Evolutionary conservation across 75 land plant genomes (phyloP).

Genomic region (Adiantum capillusveneris): DNA sequence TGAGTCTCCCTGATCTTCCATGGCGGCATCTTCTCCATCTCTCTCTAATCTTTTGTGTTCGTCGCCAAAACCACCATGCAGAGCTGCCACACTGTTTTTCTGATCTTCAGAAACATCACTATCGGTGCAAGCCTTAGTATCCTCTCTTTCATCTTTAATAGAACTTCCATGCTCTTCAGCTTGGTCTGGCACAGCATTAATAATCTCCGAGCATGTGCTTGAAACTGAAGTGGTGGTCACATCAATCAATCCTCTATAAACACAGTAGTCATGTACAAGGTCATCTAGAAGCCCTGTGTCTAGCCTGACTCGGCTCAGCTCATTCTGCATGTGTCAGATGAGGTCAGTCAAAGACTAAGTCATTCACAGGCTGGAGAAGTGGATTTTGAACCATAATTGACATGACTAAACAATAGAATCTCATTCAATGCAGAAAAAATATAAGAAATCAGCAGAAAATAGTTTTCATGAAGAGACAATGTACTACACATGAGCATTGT

Average conservation of each 20-base stretch:
- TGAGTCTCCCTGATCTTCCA: slow-evolving; percentile 3
- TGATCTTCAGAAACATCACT: background rate
- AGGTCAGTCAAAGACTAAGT: no score
- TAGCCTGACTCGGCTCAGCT: slow-evolving; percentile 77
- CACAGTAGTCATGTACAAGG: slow-evolving; percentile 86
- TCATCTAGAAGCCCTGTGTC: slow-evolving; percentile 66
- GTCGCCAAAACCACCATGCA: no score
- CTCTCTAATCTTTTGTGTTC: background rate
- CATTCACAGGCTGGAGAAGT: no score
- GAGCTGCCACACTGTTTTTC: background rate
- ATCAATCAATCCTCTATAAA: slow-evolving; percentile 88
- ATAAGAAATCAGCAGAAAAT: no score
- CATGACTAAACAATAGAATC: no score
- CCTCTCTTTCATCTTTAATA: background rate
- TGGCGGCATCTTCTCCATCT: background rate
- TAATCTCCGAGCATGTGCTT: background rate
- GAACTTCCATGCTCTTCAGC: background rate
- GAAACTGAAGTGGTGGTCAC: background rate
- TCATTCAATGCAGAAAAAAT: no score
- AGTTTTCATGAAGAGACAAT: no score
- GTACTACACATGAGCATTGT: no score
- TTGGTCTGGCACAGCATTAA: background rate
- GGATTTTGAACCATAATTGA: no score
- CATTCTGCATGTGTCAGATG: slow-evolving; percentile 83
- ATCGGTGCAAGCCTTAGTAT: background rate